Evolutionary conservation across 2,329 filamentous ascomycete genomes (phyloP).

Genomic region (Clarireedia sp.): DNA sequence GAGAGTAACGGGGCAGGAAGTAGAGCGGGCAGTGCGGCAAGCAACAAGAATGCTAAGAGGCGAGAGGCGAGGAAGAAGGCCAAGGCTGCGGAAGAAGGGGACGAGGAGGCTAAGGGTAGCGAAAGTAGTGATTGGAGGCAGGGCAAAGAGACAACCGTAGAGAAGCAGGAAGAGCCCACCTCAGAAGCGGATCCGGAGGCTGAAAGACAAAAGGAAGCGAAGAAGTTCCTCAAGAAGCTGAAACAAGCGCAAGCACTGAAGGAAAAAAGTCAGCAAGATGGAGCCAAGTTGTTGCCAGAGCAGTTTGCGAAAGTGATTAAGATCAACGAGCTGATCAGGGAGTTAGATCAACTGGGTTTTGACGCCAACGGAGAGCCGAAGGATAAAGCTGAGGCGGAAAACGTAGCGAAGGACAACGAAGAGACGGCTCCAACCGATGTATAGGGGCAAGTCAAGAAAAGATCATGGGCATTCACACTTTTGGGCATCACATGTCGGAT

Average conservation of each 20-base stretch:
- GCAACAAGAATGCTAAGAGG: conserved; percentile 82
- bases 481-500: not conserved
- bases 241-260: conserved; percentile 87
- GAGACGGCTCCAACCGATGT: too few species aligned
- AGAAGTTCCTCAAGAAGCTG: conserved; percentile 88
- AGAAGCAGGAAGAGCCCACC: conserved; percentile 22
- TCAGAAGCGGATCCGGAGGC: conserved; percentile 52
- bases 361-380: conserved; percentile 67
- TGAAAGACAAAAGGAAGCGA: conserved; percentile 86
- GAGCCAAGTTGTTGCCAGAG: conserved; percentile 77
- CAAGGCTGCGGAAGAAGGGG: conserved; percentile 36
- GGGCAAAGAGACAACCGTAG: conserved; percentile 18
- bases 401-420: not conserved
- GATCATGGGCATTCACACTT: not conserved
- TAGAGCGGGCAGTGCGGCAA: conserved; percentile 41
- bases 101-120: conserved; percentile 28
- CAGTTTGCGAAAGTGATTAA: conserved; percentile 97
- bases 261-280: conserved; percentile 75
- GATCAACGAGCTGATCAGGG: conserved; percentile 86
- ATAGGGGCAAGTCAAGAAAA: not conserved
- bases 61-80: conserved; percentile 58
- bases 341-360: conserved; percentile 78
- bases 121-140: conserved; percentile 30
- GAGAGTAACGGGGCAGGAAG: conserved; percentile 30
- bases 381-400: conserved; percentile 18